phyloP scores from a whole-genome alignment of 2,329 filamentous ascomycete species.

The Colletotrichum gloeosporioides region DNA sequence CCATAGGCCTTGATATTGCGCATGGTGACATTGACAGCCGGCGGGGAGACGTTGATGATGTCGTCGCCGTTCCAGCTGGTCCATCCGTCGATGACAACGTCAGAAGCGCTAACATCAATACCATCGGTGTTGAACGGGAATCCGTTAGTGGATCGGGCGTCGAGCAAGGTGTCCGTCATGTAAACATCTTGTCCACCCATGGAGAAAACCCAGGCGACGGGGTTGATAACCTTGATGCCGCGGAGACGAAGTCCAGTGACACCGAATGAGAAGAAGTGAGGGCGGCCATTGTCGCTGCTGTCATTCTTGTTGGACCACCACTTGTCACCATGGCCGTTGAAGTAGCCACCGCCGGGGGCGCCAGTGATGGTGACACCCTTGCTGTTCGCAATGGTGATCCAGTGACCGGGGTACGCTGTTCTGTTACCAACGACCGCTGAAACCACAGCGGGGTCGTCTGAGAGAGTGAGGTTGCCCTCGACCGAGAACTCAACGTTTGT shows the following conservation, averaged over 20 bases:
- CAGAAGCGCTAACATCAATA: not conserved
- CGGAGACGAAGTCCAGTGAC: not conserved
- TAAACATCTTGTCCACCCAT: constrained; percentile 3
- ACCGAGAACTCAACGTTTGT: constrained; percentile 7
- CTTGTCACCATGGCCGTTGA: constrained; percentile 5
- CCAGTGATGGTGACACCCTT: not conserved
- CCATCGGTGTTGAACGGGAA: constrained; percentile 13
- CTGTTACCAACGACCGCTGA: not conserved
- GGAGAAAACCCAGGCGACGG: constrained; percentile 4
- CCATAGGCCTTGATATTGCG: constrained; percentile 1
- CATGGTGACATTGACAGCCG: constrained; percentile 5
- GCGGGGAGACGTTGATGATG: constrained; percentile 3
- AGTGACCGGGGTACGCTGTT: not conserved
- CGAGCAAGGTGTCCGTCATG: constrained; percentile 10
- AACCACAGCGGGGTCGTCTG: not conserved
- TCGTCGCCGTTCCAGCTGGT: constrained; percentile 8
- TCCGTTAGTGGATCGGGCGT: not conserved
- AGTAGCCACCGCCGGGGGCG: not conserved
- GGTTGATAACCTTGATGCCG: not conserved
- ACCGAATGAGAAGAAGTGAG: constrained; percentile 6
- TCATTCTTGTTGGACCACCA: not conserved
- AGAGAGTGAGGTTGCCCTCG: constrained; percentile 2
- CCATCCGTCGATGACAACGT: constrained; percentile 2
- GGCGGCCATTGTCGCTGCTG: constrained; percentile 1
- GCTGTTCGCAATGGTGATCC: constrained; percentile 11